Evolutionary conservation across 805 yeast genomes (phyloP), one percentile per base, ranked within the genome.

Genomic region (Ogataea ganodermae): DNA sequence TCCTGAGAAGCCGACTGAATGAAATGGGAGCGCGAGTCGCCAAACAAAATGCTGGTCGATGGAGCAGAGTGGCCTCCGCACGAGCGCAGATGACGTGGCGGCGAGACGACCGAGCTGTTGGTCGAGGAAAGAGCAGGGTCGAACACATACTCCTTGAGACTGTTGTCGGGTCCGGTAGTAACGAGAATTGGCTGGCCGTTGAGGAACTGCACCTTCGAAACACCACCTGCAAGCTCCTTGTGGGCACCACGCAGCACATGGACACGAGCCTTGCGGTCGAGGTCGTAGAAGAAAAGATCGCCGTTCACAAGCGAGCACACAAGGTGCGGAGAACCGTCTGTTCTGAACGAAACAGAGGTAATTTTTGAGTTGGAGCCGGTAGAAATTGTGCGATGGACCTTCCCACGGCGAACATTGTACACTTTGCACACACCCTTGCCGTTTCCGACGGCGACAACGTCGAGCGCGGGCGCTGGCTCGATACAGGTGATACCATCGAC

Each of bases 61-160:
- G 99, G 96, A 24, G 87, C 85, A 3, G 96, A 81, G 65, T 94
- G 99, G n/a, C 99, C 99, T 59, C 97, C 98, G 63, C 99, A 80
- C 1, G 96, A 86, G 65, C 99, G 81, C 59, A 95, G 73, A 50
- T 84, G 81, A 61, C 99, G 83, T 35, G 99, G 98, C 1, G 97
- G 96, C 10, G 90, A 80, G 4, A 87, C 84, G 26, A 89, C 81
- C 1, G 84, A 72, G 0, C 79, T 58, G 55, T 83, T 79, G 4
- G 84, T 69, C 1, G 85, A 71, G 0, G 91, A 81, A 43, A 91
- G 70, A 1, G 94, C 80, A 2, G 97, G 97, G 68, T 94, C 99
- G 68, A 94, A 94, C 0, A 90, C 97, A 57, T 75, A 87, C 67
- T 94, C 98, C 59, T 88, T 88, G 57, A 94, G 72, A 31, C 82